Percentiles rank a stretch among this genome's conserved stretches.
Evolutionary conservation across 2,329 filamentous ascomycete species (phyloP).

Genomic region (Fusarium pininemorale): DNA sequence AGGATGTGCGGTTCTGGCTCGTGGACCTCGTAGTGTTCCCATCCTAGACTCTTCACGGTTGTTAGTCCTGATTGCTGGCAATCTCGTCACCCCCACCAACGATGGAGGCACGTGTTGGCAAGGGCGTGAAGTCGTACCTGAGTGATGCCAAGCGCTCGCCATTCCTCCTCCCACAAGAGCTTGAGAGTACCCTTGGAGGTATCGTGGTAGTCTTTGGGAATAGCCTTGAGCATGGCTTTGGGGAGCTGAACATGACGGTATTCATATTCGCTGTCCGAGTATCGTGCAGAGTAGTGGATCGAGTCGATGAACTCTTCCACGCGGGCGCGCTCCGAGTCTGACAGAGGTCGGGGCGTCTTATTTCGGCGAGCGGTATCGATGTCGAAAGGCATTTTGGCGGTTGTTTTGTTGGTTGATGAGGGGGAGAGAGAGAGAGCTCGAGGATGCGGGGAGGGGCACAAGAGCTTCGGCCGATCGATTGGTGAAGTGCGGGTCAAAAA

Average conservation of each 20-base stretch:
- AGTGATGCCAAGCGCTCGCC: conserved; percentile 95
- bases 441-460: conserved; percentile 33
- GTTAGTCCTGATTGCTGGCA: conserved; percentile 23
- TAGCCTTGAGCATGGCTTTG: conserved; percentile 97
- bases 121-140: conserved; percentile 68
- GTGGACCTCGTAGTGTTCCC: conserved; percentile 99
- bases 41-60: conserved; percentile 82
- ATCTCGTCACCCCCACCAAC: background rate
- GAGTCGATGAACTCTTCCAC: conserved; percentile 92
- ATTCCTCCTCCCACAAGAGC: conserved; percentile 97
- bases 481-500: conserved; percentile 29
- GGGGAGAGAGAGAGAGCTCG: conserved; percentile 16
- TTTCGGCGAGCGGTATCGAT: conserved; percentile 90
- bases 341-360: conserved; percentile 81
- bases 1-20: conserved; percentile 98
- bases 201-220: conserved; percentile 95
- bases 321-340: conserved; percentile 81
- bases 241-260: conserved; percentile 98
- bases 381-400: conserved; percentile 48
- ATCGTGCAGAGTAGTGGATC: conserved; percentile 97
- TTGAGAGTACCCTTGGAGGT: conserved; percentile 90
- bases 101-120: background rate
- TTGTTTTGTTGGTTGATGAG: conserved; percentile 2
- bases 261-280: conserved; percentile 91
- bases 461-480: conserved; percentile 33